Conservation (phyloP, 768 basidiomycete genomes). For the Xerocomus spinulosus region DNA sequence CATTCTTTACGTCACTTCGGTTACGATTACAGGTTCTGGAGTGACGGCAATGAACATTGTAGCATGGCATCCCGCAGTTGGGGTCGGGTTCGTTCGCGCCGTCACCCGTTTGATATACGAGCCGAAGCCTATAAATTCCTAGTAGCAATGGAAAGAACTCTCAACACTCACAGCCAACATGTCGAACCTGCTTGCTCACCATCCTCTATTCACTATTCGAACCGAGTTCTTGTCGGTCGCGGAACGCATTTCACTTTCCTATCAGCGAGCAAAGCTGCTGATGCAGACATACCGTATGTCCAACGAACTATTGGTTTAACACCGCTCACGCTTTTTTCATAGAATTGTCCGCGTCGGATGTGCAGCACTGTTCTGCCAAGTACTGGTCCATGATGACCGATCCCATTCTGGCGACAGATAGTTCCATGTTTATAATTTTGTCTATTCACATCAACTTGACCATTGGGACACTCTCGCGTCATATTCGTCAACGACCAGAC, state of each 20-base stretch:
- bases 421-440: constrained; percentile 51
- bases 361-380: constrained; percentile 43
- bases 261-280: constrained; percentile 46
- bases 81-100: no score
- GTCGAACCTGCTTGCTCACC: constrained; percentile 12
- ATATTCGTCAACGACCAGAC: constrained; percentile 46
- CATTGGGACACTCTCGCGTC: constrained; percentile 51
- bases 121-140: no score
- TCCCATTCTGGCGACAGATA: constrained; percentile 47
- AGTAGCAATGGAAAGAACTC: no score
- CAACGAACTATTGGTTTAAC: no score
- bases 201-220: constrained; percentile 44
- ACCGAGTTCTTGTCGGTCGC: constrained; percentile 43
- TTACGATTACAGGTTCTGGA: no score
- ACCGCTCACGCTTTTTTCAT: not conserved
- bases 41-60: no score
- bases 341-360: constrained; percentile 40
- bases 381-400: constrained; percentile 55
- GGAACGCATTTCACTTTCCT: constrained; percentile 46
- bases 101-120: no score
- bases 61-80: no score
- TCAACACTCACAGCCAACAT: constrained; percentile 10
- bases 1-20: no score
- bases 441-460: constrained; percentile 49
- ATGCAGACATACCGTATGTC: constrained; percentile 45